Conservation (phyloP, 2,329 filamentous ascomycete genomes). For the Mycosphaerella arachidis region DNA sequence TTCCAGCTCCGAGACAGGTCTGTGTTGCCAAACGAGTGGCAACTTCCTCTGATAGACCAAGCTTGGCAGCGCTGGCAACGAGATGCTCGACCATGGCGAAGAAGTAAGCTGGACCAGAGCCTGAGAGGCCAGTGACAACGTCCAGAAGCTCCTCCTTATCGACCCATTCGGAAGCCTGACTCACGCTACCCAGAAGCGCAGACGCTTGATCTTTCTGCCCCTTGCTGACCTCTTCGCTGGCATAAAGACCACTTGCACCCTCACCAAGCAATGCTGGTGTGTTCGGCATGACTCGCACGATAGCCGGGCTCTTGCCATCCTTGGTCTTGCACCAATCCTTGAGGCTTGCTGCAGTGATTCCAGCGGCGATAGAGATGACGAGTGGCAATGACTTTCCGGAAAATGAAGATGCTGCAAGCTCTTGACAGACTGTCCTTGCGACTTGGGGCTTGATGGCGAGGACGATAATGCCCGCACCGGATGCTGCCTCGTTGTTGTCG, state of each 20-base stretch:
- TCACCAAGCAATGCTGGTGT: slow-evolving; percentile 27
- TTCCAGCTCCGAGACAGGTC: slow-evolving; percentile 28
- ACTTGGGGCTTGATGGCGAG: slow-evolving; percentile 29
- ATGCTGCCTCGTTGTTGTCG: slow-evolving; percentile 24
- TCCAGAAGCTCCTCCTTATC: slow-evolving; percentile 25
- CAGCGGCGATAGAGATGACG: slow-evolving; percentile 26
- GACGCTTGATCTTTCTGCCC: slow-evolving; percentile 21
- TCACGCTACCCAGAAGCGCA: slow-evolving; percentile 23
- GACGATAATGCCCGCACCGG: slow-evolving; percentile 25
- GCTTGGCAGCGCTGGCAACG: slow-evolving; percentile 22
- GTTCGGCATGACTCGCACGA: slow-evolving; percentile 28
- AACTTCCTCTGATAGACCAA: slow-evolving; percentile 25
- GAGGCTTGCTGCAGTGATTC: slow-evolving; percentile 21
- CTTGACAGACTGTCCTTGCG: slow-evolving; percentile 25
- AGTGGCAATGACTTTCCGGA: slow-evolving; percentile 16
- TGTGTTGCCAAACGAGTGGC: slow-evolving; percentile 26
- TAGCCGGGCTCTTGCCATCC: slow-evolving; percentile 19
- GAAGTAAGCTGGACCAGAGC: slow-evolving; percentile 25
- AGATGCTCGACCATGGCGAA: slow-evolving; percentile 30
- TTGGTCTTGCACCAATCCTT: slow-evolving; percentile 21
- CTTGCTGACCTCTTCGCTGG: slow-evolving; percentile 21
- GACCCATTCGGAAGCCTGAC: slow-evolving; percentile 26
- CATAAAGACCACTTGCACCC: slow-evolving; percentile 26
- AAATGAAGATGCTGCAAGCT: slow-evolving; percentile 20
- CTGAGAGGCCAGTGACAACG: slow-evolving; percentile 27